Base-by-base conservation (phyloP, 495 filamentous ascomycete genomes). In the Cercophora newfieldiana region DNA sequence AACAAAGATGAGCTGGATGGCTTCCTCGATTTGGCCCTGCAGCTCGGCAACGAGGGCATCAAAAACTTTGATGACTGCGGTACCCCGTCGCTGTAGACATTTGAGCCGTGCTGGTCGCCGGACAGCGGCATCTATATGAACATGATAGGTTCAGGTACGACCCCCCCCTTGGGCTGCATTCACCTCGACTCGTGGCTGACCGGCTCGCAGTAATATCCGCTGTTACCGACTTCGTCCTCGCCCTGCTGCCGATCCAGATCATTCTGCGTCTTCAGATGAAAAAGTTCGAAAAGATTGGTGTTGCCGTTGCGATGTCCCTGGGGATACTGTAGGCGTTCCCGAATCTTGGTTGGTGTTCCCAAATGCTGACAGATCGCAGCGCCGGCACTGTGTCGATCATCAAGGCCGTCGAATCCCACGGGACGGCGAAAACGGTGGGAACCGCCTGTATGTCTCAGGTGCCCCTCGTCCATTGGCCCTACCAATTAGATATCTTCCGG, bases 241-340 rank as follows among this genome's bases (percentile, higher is more conserved):
- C 62, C 30, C 5, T 66, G 28, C 22, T 66, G 3, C 54, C 69
- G 6, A 64, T 66, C 57, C 21, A 7, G 8, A 64, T 71, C 25
- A 53, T 69, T 50, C 44, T 62, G 18, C 33, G 24, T 14, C 28
- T 71, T 44, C 53, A 66, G 33, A 71, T 71, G 49, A 59, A 68
- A 22, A 25, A 28, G 16, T 58, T 55, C 29, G 69, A 71, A 30
- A 71, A 69, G 51, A 56, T 66, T n/a, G 69, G 69, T 2, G 47
- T 71, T 0, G 66, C 58, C 24, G 29, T 67, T 4, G 69, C 66
- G 22, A 71, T 71, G 66, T 63, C 63, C 7, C 59, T 67, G 44
- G 66, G 66, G 7, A 16, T 71, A 0, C 64, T 71, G 68, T 66
- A 37, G 62, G 65, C 61, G 61, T n/a, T 29, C 7, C 5, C 4